phyloP scores from a whole-genome alignment of 1,284 basidiomycete species.

The Sanguinoderma infundibulare region DNA sequence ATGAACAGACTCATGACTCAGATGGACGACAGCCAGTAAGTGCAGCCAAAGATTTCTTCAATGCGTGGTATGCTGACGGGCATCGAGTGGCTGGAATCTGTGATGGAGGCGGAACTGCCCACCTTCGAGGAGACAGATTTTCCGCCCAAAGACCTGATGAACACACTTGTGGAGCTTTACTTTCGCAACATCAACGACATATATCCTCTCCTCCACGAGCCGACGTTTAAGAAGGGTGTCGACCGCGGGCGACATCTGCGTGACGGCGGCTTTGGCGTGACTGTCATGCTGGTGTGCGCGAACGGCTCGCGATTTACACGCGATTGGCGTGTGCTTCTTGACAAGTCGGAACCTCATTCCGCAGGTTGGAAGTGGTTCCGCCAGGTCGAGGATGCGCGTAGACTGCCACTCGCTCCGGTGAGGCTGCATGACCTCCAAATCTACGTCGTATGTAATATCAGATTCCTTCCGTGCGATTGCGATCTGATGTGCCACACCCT shows the following conservation, averaged over 20 bases:
- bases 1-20: background rate
- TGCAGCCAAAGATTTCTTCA: background rate
- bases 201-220: no score
- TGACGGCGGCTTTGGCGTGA: constrained; percentile 68
- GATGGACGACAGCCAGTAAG: constrained; percentile 18
- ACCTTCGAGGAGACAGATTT: constrained; percentile 38
- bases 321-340: constrained; percentile 51
- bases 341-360: constrained; percentile 52
- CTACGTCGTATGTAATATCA: constrained; percentile 37
- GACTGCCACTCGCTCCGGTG: constrained; percentile 58
- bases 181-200: no score
- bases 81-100: constrained; percentile 1
- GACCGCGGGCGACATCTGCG: constrained; percentile 56
- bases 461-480: background rate
- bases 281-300: constrained; percentile 77
- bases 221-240: constrained; percentile 67
- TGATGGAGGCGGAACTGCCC: constrained; percentile 20
- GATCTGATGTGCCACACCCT: constrained; percentile 22
- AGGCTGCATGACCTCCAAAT: constrained; percentile 72
- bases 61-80: background rate
- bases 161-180: constrained; percentile 66
- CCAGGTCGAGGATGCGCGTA: constrained; percentile 60
- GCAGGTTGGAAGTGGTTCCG: constrained; percentile 78
- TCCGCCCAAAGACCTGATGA: constrained; percentile 66
- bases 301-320: constrained; percentile 44